Evolutionary conservation across 371 early-diverging fungal genomes (phyloP).

Genomic region (Globomyces sp.): DNA sequence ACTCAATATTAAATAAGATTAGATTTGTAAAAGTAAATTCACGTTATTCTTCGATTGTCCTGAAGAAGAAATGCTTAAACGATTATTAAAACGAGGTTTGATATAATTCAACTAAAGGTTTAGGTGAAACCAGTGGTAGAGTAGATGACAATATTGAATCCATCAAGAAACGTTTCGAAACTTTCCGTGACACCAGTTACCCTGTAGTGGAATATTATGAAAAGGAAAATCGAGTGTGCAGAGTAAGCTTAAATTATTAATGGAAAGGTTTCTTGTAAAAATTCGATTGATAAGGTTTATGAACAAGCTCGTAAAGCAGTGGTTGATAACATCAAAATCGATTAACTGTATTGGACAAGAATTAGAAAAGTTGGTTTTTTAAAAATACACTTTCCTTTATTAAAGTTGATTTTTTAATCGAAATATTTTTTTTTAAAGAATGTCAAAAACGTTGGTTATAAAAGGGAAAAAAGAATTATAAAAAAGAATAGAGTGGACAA

Average conservation of each 20-base stretch:
- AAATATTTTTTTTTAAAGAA: background rate
- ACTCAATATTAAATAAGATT: background rate
- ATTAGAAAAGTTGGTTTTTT: background rate
- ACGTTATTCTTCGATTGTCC: conserved; percentile 93
- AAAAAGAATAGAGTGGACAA: background rate
- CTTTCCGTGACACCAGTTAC: conserved; percentile 78
- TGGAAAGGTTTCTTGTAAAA: conserved; percentile 28
- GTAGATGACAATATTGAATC: conserved; percentile 94
- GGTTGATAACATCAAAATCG: no score
- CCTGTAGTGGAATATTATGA: conserved; percentile 86
- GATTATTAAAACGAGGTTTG: conserved; percentile 67
- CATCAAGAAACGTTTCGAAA: conserved; percentile 90
- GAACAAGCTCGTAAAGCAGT: conserved; percentile 24
- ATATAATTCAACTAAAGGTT: background rate
- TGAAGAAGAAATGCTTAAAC: conserved; percentile 81
- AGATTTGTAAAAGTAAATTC: conserved; percentile 66
- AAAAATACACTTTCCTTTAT: background rate
- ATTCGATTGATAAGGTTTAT: conserved; percentile 44
- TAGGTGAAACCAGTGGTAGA: conserved; percentile 89
- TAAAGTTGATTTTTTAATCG: background rate
- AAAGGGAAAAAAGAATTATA: background rate
- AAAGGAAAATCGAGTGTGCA: conserved; percentile 69
- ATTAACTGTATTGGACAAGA: background rate
- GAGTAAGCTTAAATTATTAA: conserved; percentile 21
- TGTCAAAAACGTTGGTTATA: background rate